Conservation (phyloP, 1,284 basidiomycete genomes). For the Agroathelia rolfsii region DNA sequence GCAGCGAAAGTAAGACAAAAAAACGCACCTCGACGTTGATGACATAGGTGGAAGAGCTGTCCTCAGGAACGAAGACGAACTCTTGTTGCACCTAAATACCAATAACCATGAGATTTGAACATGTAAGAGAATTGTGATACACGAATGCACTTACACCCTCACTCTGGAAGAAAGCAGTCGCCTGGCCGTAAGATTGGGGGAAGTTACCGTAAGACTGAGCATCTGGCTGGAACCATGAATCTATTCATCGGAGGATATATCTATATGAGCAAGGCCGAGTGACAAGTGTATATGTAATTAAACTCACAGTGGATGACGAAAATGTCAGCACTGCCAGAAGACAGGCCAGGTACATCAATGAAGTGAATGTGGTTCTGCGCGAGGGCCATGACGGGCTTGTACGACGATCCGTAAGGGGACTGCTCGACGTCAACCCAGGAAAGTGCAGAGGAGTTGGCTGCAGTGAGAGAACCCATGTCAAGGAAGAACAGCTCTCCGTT, state of each 20-base stretch:
- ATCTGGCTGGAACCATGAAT: constrained; percentile 75
- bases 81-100: constrained; percentile 57
- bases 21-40: constrained; percentile 57
- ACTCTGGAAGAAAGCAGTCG: constrained; percentile 66
- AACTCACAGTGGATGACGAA: constrained; percentile 83
- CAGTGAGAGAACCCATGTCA: constrained; percentile 52
- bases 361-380: constrained; percentile 77
- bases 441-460: constrained; percentile 45
- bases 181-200: constrained; percentile 68
- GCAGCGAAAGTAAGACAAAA: constrained; percentile 1
- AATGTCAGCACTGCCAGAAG: constrained; percentile 62
- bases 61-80: constrained; percentile 79
- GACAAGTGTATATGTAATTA: too few species aligned
- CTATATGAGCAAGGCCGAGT: too few species aligned
- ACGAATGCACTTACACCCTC: constrained; percentile 30
- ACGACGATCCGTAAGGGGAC: constrained; percentile 45
- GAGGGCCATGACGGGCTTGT: constrained; percentile 66
- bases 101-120: constrained; percentile 4
- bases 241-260: too few species aligned
- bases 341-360: constrained; percentile 57
- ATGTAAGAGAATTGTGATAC: too few species aligned
- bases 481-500: constrained; percentile 52
- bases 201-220: constrained; percentile 61
- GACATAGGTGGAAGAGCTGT: constrained; percentile 70
- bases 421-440: constrained; percentile 53